phyloP scores from a whole-genome alignment of 768 basidiomycete species.

The Mycena maculata region DNA sequence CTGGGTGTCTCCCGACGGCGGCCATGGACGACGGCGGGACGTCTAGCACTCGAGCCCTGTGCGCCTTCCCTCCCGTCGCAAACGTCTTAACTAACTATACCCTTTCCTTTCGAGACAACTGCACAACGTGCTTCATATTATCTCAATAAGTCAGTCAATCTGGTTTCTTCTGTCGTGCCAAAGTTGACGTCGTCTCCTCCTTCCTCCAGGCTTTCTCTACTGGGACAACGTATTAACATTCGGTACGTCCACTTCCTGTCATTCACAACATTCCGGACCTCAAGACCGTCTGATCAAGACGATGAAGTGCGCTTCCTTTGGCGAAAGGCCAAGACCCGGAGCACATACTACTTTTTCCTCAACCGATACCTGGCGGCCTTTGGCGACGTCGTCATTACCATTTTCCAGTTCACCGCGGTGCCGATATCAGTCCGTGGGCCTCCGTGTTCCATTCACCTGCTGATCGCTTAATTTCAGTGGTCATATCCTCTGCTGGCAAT shows the following conservation, averaged over 20 bases:
- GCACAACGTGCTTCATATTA: conserved; percentile 15
- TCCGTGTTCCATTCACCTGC: too few species aligned
- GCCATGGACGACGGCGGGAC: too few species aligned
- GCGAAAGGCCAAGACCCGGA: conserved; percentile 51
- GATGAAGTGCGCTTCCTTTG: conserved; percentile 59
- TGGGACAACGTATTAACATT: conserved; percentile 23
- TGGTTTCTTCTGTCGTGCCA: neutral
- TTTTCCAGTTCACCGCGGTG: conserved; percentile 45
- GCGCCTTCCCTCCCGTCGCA: neutral
- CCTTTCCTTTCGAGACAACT: neutral
- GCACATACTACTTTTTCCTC: conserved; percentile 59
- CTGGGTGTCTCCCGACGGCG: too few species aligned
- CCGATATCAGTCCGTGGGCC: conserved; percentile 4
- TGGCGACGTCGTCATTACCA: conserved; percentile 48
- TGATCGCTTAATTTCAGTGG: neutral
- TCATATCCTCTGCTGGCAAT: neutral
- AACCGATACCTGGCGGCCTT: conserved; percentile 63
- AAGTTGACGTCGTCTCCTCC: neutral
- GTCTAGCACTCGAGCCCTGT: conserved; percentile 6
- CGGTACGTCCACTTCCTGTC: conserved; percentile 3
- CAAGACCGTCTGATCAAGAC: neutral
- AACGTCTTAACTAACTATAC: neutral
- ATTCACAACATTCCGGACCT: too few species aligned
- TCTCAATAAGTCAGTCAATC: conserved; percentile 17
- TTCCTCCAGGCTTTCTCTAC: conserved; percentile 6